These are phyloP conservation scores for Polytrichum commune DNA, from an alignment of 225 moss, liverwort and hornwort species.

Conservation along the genomic window DNA sequence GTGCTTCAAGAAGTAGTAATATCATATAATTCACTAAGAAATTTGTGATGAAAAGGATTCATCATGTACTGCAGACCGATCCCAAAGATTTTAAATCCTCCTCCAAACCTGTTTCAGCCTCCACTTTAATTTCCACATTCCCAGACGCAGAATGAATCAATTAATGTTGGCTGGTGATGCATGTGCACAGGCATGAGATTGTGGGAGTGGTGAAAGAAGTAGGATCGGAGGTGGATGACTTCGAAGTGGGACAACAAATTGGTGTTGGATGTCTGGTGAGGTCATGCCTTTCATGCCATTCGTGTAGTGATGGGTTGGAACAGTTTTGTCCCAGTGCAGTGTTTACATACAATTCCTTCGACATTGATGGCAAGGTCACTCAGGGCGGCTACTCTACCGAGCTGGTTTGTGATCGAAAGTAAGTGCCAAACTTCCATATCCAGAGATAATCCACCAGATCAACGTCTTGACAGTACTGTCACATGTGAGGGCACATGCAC, in stretches of 20 bases:
- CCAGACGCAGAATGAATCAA: neutral
- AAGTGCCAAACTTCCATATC: neutral
- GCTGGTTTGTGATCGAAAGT: constrained; percentile 46
- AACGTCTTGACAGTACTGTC: too few relatives aligned
- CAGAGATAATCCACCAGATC: too few relatives aligned
- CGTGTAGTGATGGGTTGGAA: constrained; percentile 29
- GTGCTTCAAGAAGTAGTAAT: too few relatives aligned
- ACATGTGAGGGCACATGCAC: too few relatives aligned
- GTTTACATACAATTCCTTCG: constrained; percentile 41
- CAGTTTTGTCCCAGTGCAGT: constrained; percentile 33
- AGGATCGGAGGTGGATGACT: constrained; percentile 25
- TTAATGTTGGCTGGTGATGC: neutral
- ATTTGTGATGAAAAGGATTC: too few relatives aligned
- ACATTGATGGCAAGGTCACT: constrained; percentile 42
- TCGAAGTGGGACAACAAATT: constrained; percentile 24
- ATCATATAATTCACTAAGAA: too few relatives aligned
- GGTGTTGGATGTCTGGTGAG: constrained; percentile 41
- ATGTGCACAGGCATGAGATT: constrained; percentile 34
- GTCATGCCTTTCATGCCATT: constrained; percentile 23
- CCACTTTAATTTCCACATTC: neutral
- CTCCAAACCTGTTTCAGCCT: too few relatives aligned
- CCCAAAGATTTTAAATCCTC: too few relatives aligned
- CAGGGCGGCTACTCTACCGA: constrained; percentile 59
- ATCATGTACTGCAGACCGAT: too few relatives aligned
- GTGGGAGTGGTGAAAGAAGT: constrained; percentile 42